Percentiles rank a stretch among this genome's conserved stretches.
These are phyloP conservation scores for Pseudocercospora fijiensis DNA, from an alignment of 2,329 filamentous ascomycete genomes.

Conservation along the genomic window DNA sequence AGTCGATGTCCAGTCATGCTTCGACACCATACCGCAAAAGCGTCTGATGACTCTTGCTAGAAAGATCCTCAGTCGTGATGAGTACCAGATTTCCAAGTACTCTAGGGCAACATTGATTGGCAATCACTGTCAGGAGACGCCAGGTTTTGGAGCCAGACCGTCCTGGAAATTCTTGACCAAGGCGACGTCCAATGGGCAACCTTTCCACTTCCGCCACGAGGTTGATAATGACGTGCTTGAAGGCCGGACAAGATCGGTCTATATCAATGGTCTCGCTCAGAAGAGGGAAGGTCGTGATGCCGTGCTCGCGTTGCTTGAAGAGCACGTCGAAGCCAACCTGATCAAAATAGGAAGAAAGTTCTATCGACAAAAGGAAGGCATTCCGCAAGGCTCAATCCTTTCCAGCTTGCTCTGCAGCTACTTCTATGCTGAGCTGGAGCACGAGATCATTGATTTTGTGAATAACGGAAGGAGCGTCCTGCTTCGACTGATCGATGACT, in stretches of 20 bases:
- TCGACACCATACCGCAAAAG: slow-evolving; percentile 89
- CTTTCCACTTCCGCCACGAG: slow-evolving; percentile 26
- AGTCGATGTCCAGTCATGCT: slow-evolving; percentile 85
- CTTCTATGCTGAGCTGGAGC: slow-evolving; percentile 89
- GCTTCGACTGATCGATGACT: slow-evolving; percentile 86
- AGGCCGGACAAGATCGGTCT: slow-evolving; percentile 65
- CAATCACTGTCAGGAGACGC: slow-evolving; percentile 37
- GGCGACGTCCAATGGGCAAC: slow-evolving; percentile 35
- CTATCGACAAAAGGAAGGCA: slow-evolving; percentile 83
- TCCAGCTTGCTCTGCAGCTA: slow-evolving; percentile 89
- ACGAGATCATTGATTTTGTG: slow-evolving; percentile 66
- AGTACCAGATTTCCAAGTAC: slow-evolving; percentile 73
- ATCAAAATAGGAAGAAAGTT: slow-evolving; percentile 85
- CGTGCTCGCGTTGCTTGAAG: slow-evolving; percentile 67
- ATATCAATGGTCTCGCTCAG: slow-evolving; percentile 67
- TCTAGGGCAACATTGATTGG: slow-evolving; percentile 63
- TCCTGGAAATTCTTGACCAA: slow-evolving; percentile 45
- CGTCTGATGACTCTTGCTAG: slow-evolving; percentile 67
- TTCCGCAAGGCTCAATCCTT: slow-evolving; percentile 88
- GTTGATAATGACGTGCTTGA: slow-evolving; percentile 27
- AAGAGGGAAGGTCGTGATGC: slow-evolving; percentile 57
- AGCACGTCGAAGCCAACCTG: slow-evolving; percentile 82
- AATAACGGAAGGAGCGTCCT: slow-evolving; percentile 59
- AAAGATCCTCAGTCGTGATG: slow-evolving; percentile 54
- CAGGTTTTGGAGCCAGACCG: slow-evolving; percentile 37